Evolutionary conservation across 495 filamentous ascomycete species (phyloP).

Genomic region (Aspergillus baeticus): DNA sequence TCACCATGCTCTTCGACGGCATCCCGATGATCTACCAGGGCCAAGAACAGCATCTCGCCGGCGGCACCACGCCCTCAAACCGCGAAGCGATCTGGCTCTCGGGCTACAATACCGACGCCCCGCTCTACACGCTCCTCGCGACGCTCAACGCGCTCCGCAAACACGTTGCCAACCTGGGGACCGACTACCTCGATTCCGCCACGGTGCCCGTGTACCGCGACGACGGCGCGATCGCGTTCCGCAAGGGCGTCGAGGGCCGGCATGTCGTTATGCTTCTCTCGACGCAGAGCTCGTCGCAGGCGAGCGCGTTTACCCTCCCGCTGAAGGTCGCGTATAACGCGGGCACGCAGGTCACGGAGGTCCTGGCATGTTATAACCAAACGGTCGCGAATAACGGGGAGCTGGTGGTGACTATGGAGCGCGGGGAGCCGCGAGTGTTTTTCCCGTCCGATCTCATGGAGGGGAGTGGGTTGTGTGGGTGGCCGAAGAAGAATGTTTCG

Average conservation of each 20-base stretch:
- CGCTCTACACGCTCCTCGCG: conserved; percentile 57
- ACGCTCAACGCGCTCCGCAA: conserved; percentile 58
- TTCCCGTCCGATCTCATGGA: conserved; percentile 19
- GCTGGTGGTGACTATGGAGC: conserved; percentile 38
- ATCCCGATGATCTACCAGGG: conserved; percentile 59
- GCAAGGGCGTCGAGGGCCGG: conserved; percentile 52
- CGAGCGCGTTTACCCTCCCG: conserved; percentile 34
- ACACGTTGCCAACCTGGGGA: conserved; percentile 47
- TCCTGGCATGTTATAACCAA: conserved; percentile 40
- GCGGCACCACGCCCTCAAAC: conserved; percentile 56
- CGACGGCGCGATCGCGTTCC: conserved; percentile 51
- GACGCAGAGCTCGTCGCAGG: conserved; percentile 47
- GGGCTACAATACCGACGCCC: conserved; percentile 53
- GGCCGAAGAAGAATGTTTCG: background rate
- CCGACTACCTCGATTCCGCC: conserved; percentile 46
- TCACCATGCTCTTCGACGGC: conserved; percentile 62
- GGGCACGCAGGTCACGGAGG: conserved; percentile 44
- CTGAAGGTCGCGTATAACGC: conserved; percentile 34
- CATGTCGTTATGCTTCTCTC: conserved; percentile 56
- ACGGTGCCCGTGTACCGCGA: conserved; percentile 47
- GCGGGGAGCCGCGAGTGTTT: conserved; percentile 46
- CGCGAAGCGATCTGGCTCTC: conserved; percentile 68
- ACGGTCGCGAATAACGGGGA: conserved; percentile 32
- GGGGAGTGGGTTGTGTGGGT: conserved; percentile 26
- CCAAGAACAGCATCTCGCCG: conserved; percentile 64